Evolutionary conservation across 345 rosid genomes (phyloP).

Genomic region (Triadica sebifera): DNA sequence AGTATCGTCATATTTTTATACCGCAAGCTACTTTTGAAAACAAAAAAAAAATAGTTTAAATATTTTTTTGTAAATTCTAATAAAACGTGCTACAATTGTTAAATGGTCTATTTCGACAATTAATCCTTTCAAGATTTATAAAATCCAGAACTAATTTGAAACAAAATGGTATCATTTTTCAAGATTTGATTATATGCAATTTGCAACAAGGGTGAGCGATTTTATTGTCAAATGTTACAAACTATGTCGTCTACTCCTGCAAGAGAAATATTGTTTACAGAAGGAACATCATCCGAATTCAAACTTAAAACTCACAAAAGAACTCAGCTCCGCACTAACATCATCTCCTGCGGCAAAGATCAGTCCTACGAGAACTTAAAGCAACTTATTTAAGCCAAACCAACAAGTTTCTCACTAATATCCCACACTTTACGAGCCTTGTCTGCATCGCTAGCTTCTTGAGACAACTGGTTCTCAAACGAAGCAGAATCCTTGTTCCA

Average conservation of each 20-base stretch:
- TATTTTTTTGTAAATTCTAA: no score
- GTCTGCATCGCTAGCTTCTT: conserved; percentile 81
- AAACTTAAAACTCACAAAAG: not conserved
- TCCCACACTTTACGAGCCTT: conserved; percentile 98
- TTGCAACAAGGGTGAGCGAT: conserved; percentile 23
- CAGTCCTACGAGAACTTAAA: not conserved
- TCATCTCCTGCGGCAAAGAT: conserved; percentile 28
- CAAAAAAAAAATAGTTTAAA: no score
- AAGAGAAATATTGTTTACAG: conserved; percentile 23
- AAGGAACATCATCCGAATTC: conserved; percentile 13
- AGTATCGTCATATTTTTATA: no score
- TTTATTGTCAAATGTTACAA: conserved; percentile 28
- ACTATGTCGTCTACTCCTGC: conserved; percentile 29
- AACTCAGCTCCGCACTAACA: not conserved
- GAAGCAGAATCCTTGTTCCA: conserved; percentile 96
- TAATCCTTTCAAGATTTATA: no score
- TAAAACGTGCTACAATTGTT: no score
- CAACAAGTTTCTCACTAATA: conserved; percentile 92
- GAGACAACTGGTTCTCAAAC: conserved; percentile 87
- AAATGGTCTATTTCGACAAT: no score
- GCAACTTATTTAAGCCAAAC: conserved; percentile 52
- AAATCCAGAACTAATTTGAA: not conserved
- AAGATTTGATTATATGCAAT: not conserved
- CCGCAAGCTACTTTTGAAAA: no score
- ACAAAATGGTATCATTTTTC: no score